Percentiles rank a stretch among this genome's conserved stretches.
phyloP scores from a whole-genome alignment of 148 eudicot species.

The Cornus kousa region DNA sequence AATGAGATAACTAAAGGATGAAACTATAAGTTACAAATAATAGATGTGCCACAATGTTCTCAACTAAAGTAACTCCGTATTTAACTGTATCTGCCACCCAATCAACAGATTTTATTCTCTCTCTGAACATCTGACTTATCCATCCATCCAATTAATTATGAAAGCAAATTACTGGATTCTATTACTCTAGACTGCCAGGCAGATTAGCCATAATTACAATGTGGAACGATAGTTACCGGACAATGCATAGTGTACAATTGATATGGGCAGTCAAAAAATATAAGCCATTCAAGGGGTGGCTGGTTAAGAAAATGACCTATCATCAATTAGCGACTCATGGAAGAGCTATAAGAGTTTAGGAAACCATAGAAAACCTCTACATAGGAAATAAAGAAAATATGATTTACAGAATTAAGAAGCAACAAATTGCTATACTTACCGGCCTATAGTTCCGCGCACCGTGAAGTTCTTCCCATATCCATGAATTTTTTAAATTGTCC shows the following conservation, averaged over 20 bases:
- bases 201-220: neutral
- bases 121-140: neutral
- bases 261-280: neutral
- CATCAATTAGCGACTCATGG: neutral
- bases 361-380: neutral
- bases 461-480: constrained; percentile 95
- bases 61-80: neutral
- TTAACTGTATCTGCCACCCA: neutral
- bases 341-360: neutral
- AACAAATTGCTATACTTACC: constrained; percentile 39
- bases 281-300: neutral
- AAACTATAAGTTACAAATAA: constrained; percentile 1
- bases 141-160: neutral
- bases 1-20: neutral
- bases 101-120: neutral
- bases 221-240: neutral
- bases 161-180: neutral
- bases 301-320: neutral
- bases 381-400: neutral
- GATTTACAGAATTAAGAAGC: constrained; percentile 2
- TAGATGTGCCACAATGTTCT: constrained; percentile 2
- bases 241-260: neutral
- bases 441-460: constrained; percentile 83
- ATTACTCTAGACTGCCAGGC: no score
- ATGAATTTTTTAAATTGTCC: constrained; percentile 71